phyloP scores from a whole-genome alignment of 1,284 basidiomycete species.

The Marasmius oreades region DNA sequence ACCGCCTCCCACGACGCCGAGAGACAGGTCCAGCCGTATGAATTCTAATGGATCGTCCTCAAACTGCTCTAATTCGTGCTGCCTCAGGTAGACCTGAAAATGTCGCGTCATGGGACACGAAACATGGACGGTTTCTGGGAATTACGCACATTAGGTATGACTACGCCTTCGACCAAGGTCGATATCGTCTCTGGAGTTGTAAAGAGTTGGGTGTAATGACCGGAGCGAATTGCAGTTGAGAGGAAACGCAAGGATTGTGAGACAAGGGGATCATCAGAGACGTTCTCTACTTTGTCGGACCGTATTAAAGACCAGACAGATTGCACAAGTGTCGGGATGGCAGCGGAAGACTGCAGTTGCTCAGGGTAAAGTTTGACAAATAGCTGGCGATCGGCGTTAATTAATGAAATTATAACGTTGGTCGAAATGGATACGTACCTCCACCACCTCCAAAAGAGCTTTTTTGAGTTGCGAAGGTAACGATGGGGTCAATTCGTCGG shows the following conservation, averaged over 20 bases:
- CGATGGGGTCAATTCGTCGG: constrained; percentile 82
- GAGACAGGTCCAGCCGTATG: constrained; percentile 82
- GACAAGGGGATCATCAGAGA: constrained; percentile 85
- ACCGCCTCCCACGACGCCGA: constrained; percentile 60
- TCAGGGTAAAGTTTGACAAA: constrained; percentile 93
- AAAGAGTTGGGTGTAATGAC: constrained; percentile 70
- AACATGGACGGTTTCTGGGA: background rate
- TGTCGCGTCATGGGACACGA: background rate
- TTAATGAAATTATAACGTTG: background rate
- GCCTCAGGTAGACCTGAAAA: constrained; percentile 59
- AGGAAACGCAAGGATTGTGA: constrained; percentile 93
- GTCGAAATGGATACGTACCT: constrained; percentile 37
- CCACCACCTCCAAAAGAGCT: constrained; percentile 87
- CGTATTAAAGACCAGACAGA: constrained; percentile 91
- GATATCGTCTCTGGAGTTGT: constrained; percentile 78
- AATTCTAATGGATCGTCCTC: constrained; percentile 97
- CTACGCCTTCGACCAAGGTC: constrained; percentile 84
- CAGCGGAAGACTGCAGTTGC: constrained; percentile 65
- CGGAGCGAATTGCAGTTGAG: constrained; percentile 88
- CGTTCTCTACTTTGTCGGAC: constrained; percentile 62
- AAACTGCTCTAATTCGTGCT: constrained; percentile 93
- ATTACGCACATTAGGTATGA: constrained; percentile 77
- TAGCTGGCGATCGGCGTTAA: constrained; percentile 43
- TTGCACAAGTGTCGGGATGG: constrained; percentile 82
- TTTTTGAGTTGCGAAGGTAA: constrained; percentile 87